phyloP scores from a whole-genome alignment of 805 yeast species.

The Groenewaldozyma tartarivorans region DNA sequence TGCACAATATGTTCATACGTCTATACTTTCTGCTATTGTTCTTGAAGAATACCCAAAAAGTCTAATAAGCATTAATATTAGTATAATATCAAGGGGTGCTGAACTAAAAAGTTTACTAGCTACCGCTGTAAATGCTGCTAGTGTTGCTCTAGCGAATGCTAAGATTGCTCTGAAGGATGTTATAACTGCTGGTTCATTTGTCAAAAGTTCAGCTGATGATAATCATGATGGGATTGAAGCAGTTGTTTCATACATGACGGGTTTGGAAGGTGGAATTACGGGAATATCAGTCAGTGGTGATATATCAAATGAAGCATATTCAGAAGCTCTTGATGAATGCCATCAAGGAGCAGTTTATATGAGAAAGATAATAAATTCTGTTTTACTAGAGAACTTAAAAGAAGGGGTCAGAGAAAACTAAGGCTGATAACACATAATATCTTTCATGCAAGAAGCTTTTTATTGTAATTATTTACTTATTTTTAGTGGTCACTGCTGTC shows the following conservation, averaged over 20 bases:
- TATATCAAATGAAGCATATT: slow-evolving; percentile 11
- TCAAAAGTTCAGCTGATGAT: slow-evolving; percentile 2
- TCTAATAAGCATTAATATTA: slow-evolving; percentile 68
- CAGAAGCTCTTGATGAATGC: background rate
- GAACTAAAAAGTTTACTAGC: slow-evolving; percentile 28
- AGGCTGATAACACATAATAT: too few species aligned
- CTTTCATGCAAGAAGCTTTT: too few species aligned
- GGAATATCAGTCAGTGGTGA: slow-evolving; percentile 41
- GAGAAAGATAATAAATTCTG: background rate
- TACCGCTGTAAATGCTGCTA: slow-evolving; percentile 52
- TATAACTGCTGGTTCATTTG: slow-evolving; percentile 39
- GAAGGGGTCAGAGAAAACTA: too few species aligned
- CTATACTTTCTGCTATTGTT: slow-evolving; percentile 44
- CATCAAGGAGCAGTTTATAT: background rate
- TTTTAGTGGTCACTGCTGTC: slow-evolving; percentile 1
- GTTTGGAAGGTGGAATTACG: slow-evolving; percentile 40
- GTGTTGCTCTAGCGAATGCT: slow-evolving; percentile 74
- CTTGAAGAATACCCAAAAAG: slow-evolving; percentile 82
- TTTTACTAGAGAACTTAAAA: background rate
- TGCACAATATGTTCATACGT: slow-evolving; percentile 40
- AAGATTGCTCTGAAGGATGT: slow-evolving; percentile 73
- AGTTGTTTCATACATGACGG: slow-evolving; percentile 40
- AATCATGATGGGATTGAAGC: slow-evolving; percentile 21
- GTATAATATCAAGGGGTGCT: slow-evolving; percentile 45
- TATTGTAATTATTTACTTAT: too few species aligned